Base-by-base conservation (phyloP, 345 rosid species). In the Eucalyptus cladocalyx region DNA sequence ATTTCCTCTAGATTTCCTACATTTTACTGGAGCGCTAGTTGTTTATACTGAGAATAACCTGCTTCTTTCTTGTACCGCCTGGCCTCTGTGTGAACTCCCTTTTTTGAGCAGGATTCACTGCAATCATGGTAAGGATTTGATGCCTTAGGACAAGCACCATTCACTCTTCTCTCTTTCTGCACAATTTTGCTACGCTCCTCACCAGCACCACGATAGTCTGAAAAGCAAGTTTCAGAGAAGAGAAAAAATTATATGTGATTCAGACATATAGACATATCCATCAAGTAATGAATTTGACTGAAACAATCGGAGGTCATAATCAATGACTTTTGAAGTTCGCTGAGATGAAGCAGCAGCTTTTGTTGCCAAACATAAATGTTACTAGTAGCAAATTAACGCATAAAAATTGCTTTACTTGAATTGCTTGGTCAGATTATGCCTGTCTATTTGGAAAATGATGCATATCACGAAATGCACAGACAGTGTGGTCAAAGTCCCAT, bases 51-150 rank as follows among this genome's bases (percentile, higher is more conserved):
- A 87, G 80, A n/a, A 21, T 86, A 76, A 94, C 96, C 96, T 93
- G 95, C 89, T 88, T 94, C 92, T 88, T 90, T 93, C 60, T 88
- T 91, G 91, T 54, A 80, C 87, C 89, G 92, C 86, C 15, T 89
- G 72, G 88, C 81, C 86, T 88, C 67, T 67, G 92, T 93, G 80
- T 88, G 89, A 21, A 92, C 86, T 67, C 51, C 89, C 90, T 88
- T 91, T 91, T 92, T 86, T 89, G 87, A 47, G 93, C 97, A 95
- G 88, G 89, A 87, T 86, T 92, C 93, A 88, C 90, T 89, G 90
- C 96, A 94, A 86, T 93, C 93, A 90, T 94, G 96, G 91, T 51
- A 95, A 88, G 95, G 95, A 87, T 95, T 95, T 87, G 94, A 87
- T 62, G 95, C 93, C 89, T 92, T 94, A 65, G 94, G 89, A 62